Percentiles rank a stretch among this genome's conserved stretches.
Evolutionary conservation across 805 yeast genomes (phyloP).

Genomic region (Priceomyces fermenticarens): DNA sequence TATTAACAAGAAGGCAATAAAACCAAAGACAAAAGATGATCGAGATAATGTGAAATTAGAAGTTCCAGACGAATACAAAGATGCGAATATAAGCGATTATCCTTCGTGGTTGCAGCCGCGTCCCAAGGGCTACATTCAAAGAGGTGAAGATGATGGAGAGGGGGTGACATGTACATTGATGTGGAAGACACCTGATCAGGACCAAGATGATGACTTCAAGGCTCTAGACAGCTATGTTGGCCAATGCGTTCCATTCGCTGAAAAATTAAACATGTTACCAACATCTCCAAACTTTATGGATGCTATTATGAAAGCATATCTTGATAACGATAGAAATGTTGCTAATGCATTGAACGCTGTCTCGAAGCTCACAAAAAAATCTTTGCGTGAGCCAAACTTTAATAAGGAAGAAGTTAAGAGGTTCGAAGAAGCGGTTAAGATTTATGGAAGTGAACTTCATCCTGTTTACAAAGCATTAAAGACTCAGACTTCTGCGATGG

Average conservation of each 20-base stretch:
- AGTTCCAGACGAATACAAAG: conserved; percentile 48
- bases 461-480: conserved; percentile 71
- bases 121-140: conserved; percentile 77
- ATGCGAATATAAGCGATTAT: conserved; percentile 41
- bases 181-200: conserved; percentile 55
- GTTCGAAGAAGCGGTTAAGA: conserved; percentile 73
- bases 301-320: conserved; percentile 54
- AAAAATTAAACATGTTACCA: conserved; percentile 49
- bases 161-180: conserved; percentile 55
- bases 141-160: conserved; percentile 67
- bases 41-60: conserved; percentile 25
- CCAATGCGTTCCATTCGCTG: conserved; percentile 57
- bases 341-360: conserved; percentile 47
- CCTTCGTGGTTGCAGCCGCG: conserved; percentile 78
- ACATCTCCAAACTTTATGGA: conserved; percentile 83
- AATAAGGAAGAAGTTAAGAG: conserved; percentile 55
- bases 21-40: conserved; percentile 15
- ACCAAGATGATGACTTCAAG: conserved; percentile 21
- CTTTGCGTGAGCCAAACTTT: conserved; percentile 76
- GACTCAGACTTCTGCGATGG: conserved; percentile 69
- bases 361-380: conserved; percentile 48
- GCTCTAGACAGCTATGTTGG: conserved; percentile 53
- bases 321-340: conserved; percentile 51
- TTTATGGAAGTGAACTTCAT: conserved; percentile 74
- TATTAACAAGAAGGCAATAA: conserved; percentile 12